Base-by-base conservation (phyloP, 148 eudicot species). In the Dianthus caryophyllus region DNA sequence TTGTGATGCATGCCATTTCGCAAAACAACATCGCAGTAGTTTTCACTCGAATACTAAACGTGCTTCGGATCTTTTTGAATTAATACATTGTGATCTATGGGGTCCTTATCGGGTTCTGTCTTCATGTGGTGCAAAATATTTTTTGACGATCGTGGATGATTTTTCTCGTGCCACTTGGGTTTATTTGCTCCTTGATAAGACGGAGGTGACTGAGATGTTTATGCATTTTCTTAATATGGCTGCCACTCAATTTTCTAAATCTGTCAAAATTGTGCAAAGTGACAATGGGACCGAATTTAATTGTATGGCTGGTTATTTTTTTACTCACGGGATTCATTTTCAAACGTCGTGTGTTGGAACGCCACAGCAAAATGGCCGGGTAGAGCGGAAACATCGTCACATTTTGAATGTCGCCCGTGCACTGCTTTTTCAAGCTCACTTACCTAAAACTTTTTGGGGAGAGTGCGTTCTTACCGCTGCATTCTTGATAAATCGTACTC, bases 71-170 rank as follows among this genome's bases (percentile, higher is more conserved):
- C 6, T 43, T 1, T 69, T 70, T 59, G 66, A 70, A 4, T 31
- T 59, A 4, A 30, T 69, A 5, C 73, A 69, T 21, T 69, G 66
- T 48, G 73, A 60, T 21, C 21, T 69, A 6, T 69, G 66, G 66
- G 57, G 73, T 6, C 56, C 57, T 1, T 59, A 59, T 60, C n/a
- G 43, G 0, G 8, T 4, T 1, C 3, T 15, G 6, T n/a, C 47
- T 2, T 53, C 43, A 0, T 26, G 24, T 36, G 74, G 67, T 1
- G 30, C 67, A 0, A 17, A 14, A 0, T 71, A 61, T 50, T 71
- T 71, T 51, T 16, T 71, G 0, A 71, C 67, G 0, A 17, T 71
- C 0, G 61, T 71, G 1, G 74, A 62, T 53, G 67, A 71, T 5
- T 50, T 2, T 10, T 61, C 67, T n/a, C n/a, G n/a, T n/a, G n/a